Evolutionary conservation across 2,329 filamentous ascomycete genomes (phyloP), one percentile per base, ranked within the genome.

Genomic region (Orbilia oligospora): DNA sequence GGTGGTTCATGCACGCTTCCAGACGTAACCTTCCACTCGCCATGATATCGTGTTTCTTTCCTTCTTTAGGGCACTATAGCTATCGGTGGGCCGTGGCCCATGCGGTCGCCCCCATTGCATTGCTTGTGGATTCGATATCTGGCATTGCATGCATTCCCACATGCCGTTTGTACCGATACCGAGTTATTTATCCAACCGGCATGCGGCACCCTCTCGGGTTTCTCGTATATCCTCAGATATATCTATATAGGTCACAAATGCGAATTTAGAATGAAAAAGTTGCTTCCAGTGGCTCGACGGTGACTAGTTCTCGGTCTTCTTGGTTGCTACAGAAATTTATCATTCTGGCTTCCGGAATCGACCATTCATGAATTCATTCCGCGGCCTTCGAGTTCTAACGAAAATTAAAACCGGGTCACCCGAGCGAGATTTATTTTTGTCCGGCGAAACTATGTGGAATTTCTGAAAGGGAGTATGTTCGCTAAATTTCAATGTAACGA

Each of bases 11-110:
- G 72, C 72, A 71, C 18, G 51, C 30, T 58, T 38, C 38, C 22
- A 70, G 65, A 70, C 20, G 72, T 61, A 69, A 76, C 72, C 72
- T 61, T 76, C 56, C 65, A 55, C 66, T 66, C 65, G 65, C 66
- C 65, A 58, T 66, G 72, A 66, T 76, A 76, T 76, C 65, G 72
- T 76, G 36, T 46, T 66, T 44, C 53, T 49, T 65, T 55, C 56
- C 69, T 41, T 38, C 33, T 53, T 76, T 51, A 12, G 48, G 10
- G 48, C 22, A 20, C 44, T 46, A 18, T 30, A 30, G 27, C 24
- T 12, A 44, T 46, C n/a, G 44, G 44, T 46, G 49, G 33, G 65
- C 36, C 64, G 10, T 24, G 18, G 46, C n/a, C 5, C 46, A 51
- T 48, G 46, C 18, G 46, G 51, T 38, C 53, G 27, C 53, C 22